A percentile compares a stretch with the other conserved stretches of the same genome.
phyloP scores from a whole-genome alignment of 257 asterid species.

The Rauvolfia tetraphylla region DNA sequence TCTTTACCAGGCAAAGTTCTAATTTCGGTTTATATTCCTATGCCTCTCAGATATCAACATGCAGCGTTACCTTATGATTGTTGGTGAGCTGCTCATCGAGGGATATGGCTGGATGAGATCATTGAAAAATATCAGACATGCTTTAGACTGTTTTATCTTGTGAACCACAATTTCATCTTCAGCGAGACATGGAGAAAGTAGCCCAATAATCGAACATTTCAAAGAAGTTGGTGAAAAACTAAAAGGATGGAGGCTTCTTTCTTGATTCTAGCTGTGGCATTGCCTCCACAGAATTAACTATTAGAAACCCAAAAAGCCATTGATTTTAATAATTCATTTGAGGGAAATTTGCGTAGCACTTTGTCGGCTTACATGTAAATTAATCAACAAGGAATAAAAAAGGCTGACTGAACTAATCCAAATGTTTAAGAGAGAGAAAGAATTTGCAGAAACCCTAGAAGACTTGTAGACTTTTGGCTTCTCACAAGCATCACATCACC shows the following conservation, averaged over 20 bases:
- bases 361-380: slow-evolving; percentile 35
- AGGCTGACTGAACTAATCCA: slow-evolving; percentile 57
- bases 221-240: slow-evolving; percentile 33
- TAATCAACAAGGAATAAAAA: slow-evolving; percentile 15
- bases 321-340: slow-evolving; percentile 26
- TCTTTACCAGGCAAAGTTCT: too few species aligned
- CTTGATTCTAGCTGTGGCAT: slow-evolving; percentile 31
- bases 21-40: too few species aligned
- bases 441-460: slow-evolving; percentile 59
- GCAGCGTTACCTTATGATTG: too few species aligned
- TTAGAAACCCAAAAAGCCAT: slow-evolving; percentile 26
- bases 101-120: neutral
- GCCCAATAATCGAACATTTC: slow-evolving; percentile 20
- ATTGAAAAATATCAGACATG: neutral
- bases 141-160: neutral
- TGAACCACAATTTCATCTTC: slow-evolving; percentile 10
- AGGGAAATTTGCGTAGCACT: slow-evolving; percentile 33
- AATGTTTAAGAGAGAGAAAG: slow-evolving; percentile 30
- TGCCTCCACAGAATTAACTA: slow-evolving; percentile 38
- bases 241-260: slow-evolving; percentile 42
- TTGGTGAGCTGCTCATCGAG: neutral
- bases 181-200: slow-evolving; percentile 12
- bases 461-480: slow-evolving; percentile 46
- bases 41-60: too few species aligned
- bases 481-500: slow-evolving; percentile 59